Conservation (phyloP, 2,329 filamentous ascomycete species). For the Gnomoniopsis sp. region DNA sequence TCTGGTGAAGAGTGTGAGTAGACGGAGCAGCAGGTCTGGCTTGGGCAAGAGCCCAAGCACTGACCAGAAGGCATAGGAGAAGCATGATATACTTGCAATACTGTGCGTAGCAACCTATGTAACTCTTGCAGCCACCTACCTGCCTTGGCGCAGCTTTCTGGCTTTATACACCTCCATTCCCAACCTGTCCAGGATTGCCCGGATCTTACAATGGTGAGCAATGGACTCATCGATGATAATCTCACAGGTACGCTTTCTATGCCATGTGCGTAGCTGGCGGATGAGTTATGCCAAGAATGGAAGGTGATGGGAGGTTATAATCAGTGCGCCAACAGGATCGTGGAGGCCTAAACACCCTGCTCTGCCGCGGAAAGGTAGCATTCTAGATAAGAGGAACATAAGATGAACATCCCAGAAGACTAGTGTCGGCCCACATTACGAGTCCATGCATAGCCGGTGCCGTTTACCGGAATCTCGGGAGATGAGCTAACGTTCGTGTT, state of each 20-base stretch:
- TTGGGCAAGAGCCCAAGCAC: background rate
- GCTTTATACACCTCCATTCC: background rate
- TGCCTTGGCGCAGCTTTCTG: background rate
- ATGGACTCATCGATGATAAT: background rate
- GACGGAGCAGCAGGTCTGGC: background rate
- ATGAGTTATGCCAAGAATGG: background rate
- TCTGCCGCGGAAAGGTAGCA: background rate
- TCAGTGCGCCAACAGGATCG: background rate
- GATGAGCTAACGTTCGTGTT: too few species aligned
- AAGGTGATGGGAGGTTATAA: background rate
- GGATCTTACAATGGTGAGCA: background rate
- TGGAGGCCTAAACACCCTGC: background rate
- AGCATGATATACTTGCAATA: background rate
- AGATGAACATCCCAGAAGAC: background rate
- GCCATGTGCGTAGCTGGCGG: background rate
- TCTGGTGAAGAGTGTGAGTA: background rate
- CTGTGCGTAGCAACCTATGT: background rate
- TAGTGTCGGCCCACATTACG: background rate
- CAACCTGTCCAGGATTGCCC: background rate
- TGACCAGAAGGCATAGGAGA: background rate
- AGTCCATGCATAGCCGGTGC: background rate
- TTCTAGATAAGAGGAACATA: background rate
- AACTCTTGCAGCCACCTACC: background rate
- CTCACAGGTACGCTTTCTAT: background rate
- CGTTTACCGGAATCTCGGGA: background rate